Conservation (phyloP, 108 stramenopile genomes). For the Bacterosira constricta region DNA sequence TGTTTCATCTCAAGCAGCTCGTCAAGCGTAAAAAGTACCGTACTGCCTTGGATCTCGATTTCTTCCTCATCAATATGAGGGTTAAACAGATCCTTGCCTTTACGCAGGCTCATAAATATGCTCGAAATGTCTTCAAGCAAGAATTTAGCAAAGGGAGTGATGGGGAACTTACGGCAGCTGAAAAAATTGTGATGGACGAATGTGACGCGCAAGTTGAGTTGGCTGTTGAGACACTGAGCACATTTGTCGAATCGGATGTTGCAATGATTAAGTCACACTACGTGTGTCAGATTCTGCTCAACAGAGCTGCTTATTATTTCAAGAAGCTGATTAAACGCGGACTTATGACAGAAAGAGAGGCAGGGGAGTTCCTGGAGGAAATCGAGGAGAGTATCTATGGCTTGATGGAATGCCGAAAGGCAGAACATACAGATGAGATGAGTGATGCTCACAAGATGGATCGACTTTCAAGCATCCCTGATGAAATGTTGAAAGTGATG, state of each 20-base stretch:
- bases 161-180: slow-evolving; percentile 42
- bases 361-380: slow-evolving; percentile 56
- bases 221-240: slow-evolving; percentile 44
- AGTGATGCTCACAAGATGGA: slow-evolving; percentile 5
- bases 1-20: background rate
- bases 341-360: slow-evolving; percentile 68
- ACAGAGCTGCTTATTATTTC: slow-evolving; percentile 43
- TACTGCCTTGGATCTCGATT: slow-evolving; percentile 21
- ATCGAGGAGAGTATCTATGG: slow-evolving; percentile 29
- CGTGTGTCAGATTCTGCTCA: slow-evolving; percentile 70
- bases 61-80: slow-evolving; percentile 48
- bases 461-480: background rate
- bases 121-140: slow-evolving; percentile 44
- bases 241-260: slow-evolving; percentile 42
- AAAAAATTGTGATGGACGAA: slow-evolving; percentile 64
- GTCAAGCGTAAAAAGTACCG: background rate
- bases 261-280: slow-evolving; percentile 60
- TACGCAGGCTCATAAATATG: slow-evolving; percentile 36
- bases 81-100: slow-evolving; percentile 40
- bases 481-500: slow-evolving; percentile 7
- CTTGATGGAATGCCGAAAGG: slow-evolving; percentile 7
- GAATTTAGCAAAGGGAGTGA: slow-evolving; percentile 44
- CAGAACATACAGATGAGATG: slow-evolving; percentile 13
- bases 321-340: slow-evolving; percentile 49
- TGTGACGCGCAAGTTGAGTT: slow-evolving; percentile 36